These are phyloP conservation scores for Fusarium sp. DNA, from an alignment of 2,329 filamentous ascomycete genomes.

Conservation along the genomic window DNA sequence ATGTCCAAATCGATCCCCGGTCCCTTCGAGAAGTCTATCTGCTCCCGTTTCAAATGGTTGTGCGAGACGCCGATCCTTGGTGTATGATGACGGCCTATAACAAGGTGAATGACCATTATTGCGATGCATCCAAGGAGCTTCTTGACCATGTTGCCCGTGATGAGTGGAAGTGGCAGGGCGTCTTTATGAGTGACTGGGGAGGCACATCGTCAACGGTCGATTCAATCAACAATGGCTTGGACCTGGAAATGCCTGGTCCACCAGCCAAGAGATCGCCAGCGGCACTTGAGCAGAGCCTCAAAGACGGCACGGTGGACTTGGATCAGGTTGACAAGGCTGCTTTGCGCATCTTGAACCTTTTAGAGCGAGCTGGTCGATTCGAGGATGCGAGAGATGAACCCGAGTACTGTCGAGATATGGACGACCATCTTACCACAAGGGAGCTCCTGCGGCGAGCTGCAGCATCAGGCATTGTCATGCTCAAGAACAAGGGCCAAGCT, in stretches of 20 bases:
- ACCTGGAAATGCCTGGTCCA: background rate
- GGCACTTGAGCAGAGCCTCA: background rate
- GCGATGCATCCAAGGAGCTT: background rate
- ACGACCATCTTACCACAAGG: background rate
- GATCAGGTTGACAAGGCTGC: background rate
- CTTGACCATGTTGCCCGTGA: background rate
- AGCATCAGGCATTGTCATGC: background rate
- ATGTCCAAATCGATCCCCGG: slow-evolving; percentile 61
- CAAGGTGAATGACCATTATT: slow-evolving; percentile 42
- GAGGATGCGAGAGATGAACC: background rate
- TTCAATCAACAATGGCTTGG: background rate
- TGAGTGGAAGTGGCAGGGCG: background rate
- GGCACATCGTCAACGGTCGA: background rate
- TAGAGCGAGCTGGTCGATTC: background rate
- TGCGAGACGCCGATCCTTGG: slow-evolving; percentile 65
- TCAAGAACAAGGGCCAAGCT: background rate
- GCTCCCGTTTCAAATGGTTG: slow-evolving; percentile 70
- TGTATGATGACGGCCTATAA: slow-evolving; percentile 72
- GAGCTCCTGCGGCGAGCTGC: background rate
- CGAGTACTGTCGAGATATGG: background rate
- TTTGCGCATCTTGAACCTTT: background rate
- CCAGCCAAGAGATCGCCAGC: background rate
- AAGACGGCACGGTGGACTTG: background rate
- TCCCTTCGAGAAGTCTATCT: slow-evolving; percentile 73
- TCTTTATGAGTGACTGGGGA: background rate